Conservation (phyloP, 257 asterid species). For the Solanum microdontum region DNA sequence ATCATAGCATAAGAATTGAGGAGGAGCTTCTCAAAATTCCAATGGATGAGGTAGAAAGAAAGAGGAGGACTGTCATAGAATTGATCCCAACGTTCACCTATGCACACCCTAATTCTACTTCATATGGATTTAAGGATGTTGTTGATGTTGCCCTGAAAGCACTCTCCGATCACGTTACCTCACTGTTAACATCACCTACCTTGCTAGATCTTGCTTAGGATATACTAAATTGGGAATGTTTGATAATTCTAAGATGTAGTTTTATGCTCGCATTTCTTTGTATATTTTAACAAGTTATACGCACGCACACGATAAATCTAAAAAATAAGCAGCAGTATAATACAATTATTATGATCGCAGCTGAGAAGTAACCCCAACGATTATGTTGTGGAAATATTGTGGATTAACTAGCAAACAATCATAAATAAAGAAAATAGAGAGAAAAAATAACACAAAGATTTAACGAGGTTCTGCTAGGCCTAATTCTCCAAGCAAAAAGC, state of each 20-base stretch:
- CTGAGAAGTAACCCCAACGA: neutral
- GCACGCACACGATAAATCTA: neutral
- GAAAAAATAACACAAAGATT: neutral
- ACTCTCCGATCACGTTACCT: neutral
- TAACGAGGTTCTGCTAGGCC: neutral
- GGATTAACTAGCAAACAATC: neutral
- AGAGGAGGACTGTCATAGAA: neutral
- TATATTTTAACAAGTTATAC: neutral
- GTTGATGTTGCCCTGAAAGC: neutral
- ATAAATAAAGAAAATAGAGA: too few relatives aligned
- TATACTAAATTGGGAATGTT: neutral
- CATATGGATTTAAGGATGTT: neutral
- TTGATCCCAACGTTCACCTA: neutral
- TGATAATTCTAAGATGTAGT: neutral
- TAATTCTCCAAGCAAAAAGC: neutral
- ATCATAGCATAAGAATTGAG: neutral
- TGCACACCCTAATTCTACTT: conserved; percentile 1
- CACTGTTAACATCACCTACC: neutral
- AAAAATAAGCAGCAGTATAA: neutral
- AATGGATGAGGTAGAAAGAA: neutral
- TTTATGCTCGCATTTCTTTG: neutral
- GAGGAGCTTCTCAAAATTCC: conserved; percentile 2
- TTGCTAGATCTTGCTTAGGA: neutral
- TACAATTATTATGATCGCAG: neutral
- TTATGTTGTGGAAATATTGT: neutral